Percentiles rank a stretch among this genome's conserved stretches.
These are phyloP conservation scores for Comarum palustre DNA, from an alignment of 306 rosid species.

Conservation along the genomic window DNA sequence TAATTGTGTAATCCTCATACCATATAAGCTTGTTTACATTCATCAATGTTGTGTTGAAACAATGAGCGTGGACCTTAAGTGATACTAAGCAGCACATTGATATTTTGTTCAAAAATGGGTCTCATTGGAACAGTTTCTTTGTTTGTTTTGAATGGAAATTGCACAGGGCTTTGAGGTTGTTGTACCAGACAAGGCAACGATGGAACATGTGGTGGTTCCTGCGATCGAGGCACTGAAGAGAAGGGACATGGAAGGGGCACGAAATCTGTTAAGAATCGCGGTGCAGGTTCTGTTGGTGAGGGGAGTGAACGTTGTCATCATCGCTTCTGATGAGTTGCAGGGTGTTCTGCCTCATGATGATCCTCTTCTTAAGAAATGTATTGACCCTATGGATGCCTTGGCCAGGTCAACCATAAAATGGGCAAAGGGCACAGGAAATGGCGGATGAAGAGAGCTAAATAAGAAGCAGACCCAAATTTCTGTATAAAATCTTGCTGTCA, in stretches of 20 bases:
- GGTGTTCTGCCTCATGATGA: constrained; percentile 56
- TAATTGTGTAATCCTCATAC: not conserved
- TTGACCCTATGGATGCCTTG: constrained; percentile 52
- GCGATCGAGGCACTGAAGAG: constrained; percentile 69
- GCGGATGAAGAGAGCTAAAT: not conserved
- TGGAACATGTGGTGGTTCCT: constrained; percentile 73
- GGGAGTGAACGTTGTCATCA: constrained; percentile 61
- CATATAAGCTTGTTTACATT: not conserved
- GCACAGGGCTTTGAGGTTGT: constrained; percentile 79
- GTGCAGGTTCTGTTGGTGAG: constrained; percentile 76
- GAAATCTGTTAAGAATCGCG: constrained; percentile 63
- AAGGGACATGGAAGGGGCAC: constrained; percentile 73
- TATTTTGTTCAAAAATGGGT: not conserved
- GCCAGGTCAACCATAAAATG: constrained; percentile 46
- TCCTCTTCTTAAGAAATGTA: constrained; percentile 50
- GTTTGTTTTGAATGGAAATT: not conserved
- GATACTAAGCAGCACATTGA: not conserved
- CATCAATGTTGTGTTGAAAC: not conserved
- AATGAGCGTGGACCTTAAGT: not conserved
- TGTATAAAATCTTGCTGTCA: constrained; percentile 7
- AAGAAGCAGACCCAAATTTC: not conserved
- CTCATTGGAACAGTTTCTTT: not conserved
- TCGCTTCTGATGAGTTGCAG: constrained; percentile 65
- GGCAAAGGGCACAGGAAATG: constrained; percentile 31
- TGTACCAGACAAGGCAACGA: constrained; percentile 64